Evolutionary conservation across 2,329 filamentous ascomycete species (phyloP), one percentile per base, ranked within the genome.

Genomic region (Ophiostoma sp.): DNA sequence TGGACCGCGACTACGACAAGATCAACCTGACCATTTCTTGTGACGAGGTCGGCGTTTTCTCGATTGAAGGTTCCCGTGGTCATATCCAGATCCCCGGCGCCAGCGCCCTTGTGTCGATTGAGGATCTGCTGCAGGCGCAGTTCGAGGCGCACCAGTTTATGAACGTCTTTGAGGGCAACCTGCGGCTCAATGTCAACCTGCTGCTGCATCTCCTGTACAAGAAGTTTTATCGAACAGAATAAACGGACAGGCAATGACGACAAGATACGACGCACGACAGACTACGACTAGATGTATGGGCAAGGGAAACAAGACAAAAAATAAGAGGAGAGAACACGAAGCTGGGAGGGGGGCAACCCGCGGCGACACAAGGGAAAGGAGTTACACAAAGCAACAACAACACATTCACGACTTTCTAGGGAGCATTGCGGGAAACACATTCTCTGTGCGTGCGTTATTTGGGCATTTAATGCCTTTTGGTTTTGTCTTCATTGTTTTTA

Each of bases 71-170:
- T 22, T 94, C 90, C 77, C 92, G 92, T 72, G 95, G 96, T 25
- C 93, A 93, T 80, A 97, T 98, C 85, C 96, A 98, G 88, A 94
- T 99, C 70, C 95, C 96, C 0, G 96, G 96, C 4, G 96, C 95
- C 7, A 97, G 92, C 80, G 94, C 94, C 7, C 88, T 94, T 77
- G 89, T 99, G 57, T 91, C 95, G 39, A 91, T 99, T 79, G 96
- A 99, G 80, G 95, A 98, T 79, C 85, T 99, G 76, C 85, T 99
- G 79, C 94, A 98, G 83, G 95, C 96, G 70, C 97, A 99, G 83
- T 99, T 98, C 81, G 96, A 98, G 83, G 94, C 96, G 77, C 93
- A 94, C 78, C 94, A 98, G 83, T 97, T 97, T 82, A 95, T 98
- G 89, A 94, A 93, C 79, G 86, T 98, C 75, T 99, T 99, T 79